Conservation (phyloP, 192 early-diverging fungal species). For the Coemansia sp. region DNA sequence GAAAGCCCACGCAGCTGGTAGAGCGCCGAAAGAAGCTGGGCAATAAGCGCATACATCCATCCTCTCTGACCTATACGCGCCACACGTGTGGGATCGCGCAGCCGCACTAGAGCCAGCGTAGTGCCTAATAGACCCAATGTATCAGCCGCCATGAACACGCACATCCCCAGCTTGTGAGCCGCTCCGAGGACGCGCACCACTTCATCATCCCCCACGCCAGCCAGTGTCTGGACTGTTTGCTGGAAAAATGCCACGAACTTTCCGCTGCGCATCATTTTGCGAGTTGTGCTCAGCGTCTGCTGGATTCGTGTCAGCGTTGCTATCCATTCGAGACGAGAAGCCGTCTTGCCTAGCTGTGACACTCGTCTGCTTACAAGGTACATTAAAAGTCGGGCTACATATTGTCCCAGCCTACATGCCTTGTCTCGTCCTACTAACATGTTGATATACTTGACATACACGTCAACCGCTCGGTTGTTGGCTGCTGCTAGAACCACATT, state of each 20-base stretch:
- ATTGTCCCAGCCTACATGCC: slow-evolving; percentile 80
- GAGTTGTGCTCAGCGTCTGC: slow-evolving; percentile 27
- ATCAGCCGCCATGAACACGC: slow-evolving; percentile 46
- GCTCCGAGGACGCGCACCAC: slow-evolving; percentile 24
- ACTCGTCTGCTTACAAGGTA: slow-evolving; percentile 41
- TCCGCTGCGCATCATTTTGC: slow-evolving; percentile 47
- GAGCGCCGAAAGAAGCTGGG: slow-evolving; percentile 24
- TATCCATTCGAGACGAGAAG: slow-evolving; percentile 24
- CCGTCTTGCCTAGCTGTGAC: slow-evolving; percentile 12
- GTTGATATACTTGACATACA: slow-evolving; percentile 58
- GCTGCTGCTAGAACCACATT: slow-evolving; percentile 4
- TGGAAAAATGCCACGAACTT: slow-evolving; percentile 48
- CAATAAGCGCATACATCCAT: slow-evolving; percentile 40
- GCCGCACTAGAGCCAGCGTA: slow-evolving; percentile 22
- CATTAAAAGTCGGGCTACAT: slow-evolving; percentile 77
- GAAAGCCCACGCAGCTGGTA: slow-evolving; percentile 39
- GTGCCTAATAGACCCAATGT: slow-evolving; percentile 33
- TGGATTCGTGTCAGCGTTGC: slow-evolving; percentile 24
- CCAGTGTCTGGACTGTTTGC: slow-evolving; percentile 15
- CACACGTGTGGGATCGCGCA: slow-evolving; percentile 23
- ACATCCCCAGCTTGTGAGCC: slow-evolving; percentile 47
- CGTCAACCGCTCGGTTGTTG: slow-evolving; percentile 24
- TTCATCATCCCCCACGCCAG: slow-evolving; percentile 24
- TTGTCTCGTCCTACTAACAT: slow-evolving; percentile 76
- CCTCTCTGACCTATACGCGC: slow-evolving; percentile 34